Evolutionary conservation across 2,329 filamentous ascomycete genomes (phyloP).

Genomic region (Sporothrix luriei): DNA sequence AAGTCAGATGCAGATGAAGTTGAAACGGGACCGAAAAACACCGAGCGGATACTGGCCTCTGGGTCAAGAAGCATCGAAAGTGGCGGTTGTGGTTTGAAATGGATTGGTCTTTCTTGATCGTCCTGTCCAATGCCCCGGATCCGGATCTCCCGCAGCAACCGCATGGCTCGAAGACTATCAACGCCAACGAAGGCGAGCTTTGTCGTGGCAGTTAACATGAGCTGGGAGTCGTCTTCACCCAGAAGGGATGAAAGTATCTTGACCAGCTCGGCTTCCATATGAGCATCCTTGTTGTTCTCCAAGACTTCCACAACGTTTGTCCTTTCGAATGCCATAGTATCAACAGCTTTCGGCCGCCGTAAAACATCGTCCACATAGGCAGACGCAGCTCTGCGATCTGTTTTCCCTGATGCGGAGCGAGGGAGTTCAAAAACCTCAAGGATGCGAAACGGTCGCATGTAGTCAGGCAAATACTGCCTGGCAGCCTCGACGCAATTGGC

Average conservation of each 20-base stretch:
- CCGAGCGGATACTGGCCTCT: slow-evolving; percentile 38
- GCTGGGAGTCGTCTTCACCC: neutral
- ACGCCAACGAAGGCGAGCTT: slow-evolving; percentile 38
- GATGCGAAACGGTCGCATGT: slow-evolving; percentile 63
- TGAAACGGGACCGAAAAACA: slow-evolving; percentile 32
- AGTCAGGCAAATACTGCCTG: slow-evolving; percentile 57
- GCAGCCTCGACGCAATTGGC: slow-evolving; percentile 47
- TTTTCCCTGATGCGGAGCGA: slow-evolving; percentile 62
- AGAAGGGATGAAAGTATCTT: neutral
- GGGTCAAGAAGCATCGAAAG: slow-evolving; percentile 40
- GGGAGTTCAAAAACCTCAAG: slow-evolving; percentile 55
- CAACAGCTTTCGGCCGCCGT: no score
- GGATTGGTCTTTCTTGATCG: neutral
- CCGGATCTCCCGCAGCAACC: slow-evolving; percentile 41
- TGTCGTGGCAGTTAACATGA: slow-evolving; percentile 25
- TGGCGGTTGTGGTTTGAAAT: slow-evolving; percentile 34
- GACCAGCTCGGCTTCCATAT: neutral
- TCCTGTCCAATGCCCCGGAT: slow-evolving; percentile 34
- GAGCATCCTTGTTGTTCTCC: neutral
- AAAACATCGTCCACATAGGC: neutral
- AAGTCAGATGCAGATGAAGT: neutral
- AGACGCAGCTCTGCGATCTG: slow-evolving; percentile 40
- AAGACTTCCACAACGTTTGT: neutral
- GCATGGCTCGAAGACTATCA: slow-evolving; percentile 45
- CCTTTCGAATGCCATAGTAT: neutral